Base-by-base conservation (phyloP, 73 alveolate genomes). In the Paramecium primaurelia region DNA sequence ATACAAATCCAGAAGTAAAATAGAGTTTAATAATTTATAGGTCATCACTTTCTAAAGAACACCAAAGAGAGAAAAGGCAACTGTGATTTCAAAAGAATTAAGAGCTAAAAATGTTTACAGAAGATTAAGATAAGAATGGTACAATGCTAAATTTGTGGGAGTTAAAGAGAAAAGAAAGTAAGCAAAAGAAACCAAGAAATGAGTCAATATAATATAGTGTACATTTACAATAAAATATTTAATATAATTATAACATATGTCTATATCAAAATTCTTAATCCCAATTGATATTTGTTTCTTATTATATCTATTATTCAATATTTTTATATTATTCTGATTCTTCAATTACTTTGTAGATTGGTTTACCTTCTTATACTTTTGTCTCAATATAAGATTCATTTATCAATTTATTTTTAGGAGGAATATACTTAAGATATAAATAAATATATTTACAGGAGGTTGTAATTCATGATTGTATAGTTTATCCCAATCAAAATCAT, bases 401-500 rank as follows among this genome's bases (percentile, higher is more conserved):
- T 22, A 89, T 89, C 8, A 71, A 45, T 89, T 49, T 49, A 5
- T 89, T 85, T 28, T 88, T 71, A 16, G 90, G 91, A 25, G 91
- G 91, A 3, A 89, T 71, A 73, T 1, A 89, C 77, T 80, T 20
- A 80, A 47, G 12, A n/a, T 64, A 59, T 20, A 22, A 30, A 49
- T 9, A 42, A n/a, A 30, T 14, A 80, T 45, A 28, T 9, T 1
- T 80, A 80, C 91, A 28, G 94, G 94, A 7, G 94, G 94, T n/a
- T 25, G 25, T 45, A 89, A 38, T 77, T 77, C 10, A 59, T 54
- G 47, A 71, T 36, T 71, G 18, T 47, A 73, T 49, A 89, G 34
- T 32, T 71, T 83, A 89, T 89, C 94, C 94, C 94, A 89, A 71
- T 77, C 75, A 83, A 89, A 89, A 47, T 71, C 71, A 30, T 89